Base-by-base conservation (phyloP, 805 yeast genomes). In the Starmerella geochares region DNA sequence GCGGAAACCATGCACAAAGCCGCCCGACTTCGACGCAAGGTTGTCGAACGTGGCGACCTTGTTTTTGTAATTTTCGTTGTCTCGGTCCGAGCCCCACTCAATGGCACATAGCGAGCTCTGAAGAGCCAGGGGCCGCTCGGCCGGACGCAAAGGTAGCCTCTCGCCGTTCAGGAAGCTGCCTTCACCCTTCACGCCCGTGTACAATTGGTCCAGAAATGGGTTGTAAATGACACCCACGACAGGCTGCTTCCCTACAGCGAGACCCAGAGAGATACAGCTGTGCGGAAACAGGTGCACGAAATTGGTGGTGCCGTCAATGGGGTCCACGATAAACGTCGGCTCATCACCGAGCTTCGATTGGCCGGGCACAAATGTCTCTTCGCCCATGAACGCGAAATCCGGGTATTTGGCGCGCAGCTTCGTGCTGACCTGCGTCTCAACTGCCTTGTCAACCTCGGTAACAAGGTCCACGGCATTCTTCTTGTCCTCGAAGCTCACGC, bases 211-310 rank as follows among this genome's bases (percentile, higher is more conserved):
- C 58, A 75, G 58, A 54, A 75, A 77, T 8, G 84, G 84, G 60
- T 78, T 79, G 61, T 70, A 79, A n/a, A 79, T 74, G 11, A 78
- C 84, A 24, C 84, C 84, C n/a, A 79, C 79, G 0, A 68, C 74
- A 1, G 83, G 75, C 48, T 62, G 62, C 36, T 70, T 68, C 52
- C 68, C 60, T 16, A 74, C 62, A 1, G 81, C 70, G 48, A 79
- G 70, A 0, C 83, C 83, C 33, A 79, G 59, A 0, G 83, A 79
- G 44, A 77, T 77, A 62, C 83, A 79, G 39, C 79, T 72, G 60
- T 70, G 75, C 1, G 83, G 84, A 65, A 76, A 79, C 41, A 69
- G 71, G 60, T 79, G 84, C 46, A 79, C 72, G 62, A 79, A 79
- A 62, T 79, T 76, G 4, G 82, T 78, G 1, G 84, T 79, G 11